Evolutionary conservation across 441 rosid species (phyloP).

Genomic region (Aquilaria agallochum): DNA sequence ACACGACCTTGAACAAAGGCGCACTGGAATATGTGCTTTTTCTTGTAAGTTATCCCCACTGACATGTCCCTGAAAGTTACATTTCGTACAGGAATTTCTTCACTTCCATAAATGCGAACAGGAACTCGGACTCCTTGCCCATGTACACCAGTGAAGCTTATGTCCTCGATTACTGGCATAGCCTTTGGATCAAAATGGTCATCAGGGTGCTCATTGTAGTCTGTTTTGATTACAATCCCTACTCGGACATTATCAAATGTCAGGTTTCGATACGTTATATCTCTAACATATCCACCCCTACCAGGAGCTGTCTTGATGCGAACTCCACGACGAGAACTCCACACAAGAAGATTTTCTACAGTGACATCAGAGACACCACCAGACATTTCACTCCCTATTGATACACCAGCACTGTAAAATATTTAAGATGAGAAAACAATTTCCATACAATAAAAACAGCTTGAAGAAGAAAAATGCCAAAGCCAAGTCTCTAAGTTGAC

Average conservation of each 20-base stretch:
- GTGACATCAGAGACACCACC: slow-evolving; percentile 93
- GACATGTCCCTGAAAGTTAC: slow-evolving; percentile 77
- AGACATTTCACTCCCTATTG: slow-evolving; percentile 96
- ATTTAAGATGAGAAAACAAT: slow-evolving; percentile 14
- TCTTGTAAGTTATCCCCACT: slow-evolving; percentile 81
- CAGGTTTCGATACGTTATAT: slow-evolving; percentile 65
- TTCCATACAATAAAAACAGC: slow-evolving; percentile 3
- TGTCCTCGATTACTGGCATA: slow-evolving; percentile 49
- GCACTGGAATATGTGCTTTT: slow-evolving; percentile 90
- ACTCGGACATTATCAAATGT: slow-evolving; percentile 85
- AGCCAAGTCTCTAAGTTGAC: no score
- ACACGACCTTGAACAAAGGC: slow-evolving; percentile 87
- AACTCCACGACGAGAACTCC: slow-evolving; percentile 90
- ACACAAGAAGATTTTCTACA: slow-evolving; percentile 66
- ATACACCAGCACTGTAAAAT: slow-evolving; percentile 78
- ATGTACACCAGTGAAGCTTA: slow-evolving; percentile 67
- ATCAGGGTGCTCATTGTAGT: slow-evolving; percentile 94
- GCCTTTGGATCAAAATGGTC: slow-evolving; percentile 71
- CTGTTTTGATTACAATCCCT: slow-evolving; percentile 89
- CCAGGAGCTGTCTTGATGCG: slow-evolving; percentile 96
- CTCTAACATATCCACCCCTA: slow-evolving; percentile 75
- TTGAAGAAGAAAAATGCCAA: not conserved
- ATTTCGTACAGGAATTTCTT: slow-evolving; percentile 71
- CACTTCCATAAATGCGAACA: slow-evolving; percentile 82
- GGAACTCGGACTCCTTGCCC: slow-evolving; percentile 96